Evolutionary conservation across 805 yeast genomes (phyloP).

Genomic region (Wickerhamiella cacticola): DNA sequence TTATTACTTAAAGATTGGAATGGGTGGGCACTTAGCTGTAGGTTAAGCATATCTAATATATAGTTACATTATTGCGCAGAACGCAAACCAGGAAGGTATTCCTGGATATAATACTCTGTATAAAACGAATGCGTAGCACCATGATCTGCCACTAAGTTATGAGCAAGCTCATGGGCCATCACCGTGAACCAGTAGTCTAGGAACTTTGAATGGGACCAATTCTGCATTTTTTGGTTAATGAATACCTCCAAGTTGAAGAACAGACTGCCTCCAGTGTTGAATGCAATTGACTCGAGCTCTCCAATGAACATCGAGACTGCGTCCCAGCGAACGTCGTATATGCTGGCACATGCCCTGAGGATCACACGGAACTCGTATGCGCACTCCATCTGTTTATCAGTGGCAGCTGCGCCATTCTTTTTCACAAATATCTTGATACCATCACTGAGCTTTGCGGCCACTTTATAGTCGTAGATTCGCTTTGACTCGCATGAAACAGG

Average conservation of each 20-base stretch:
- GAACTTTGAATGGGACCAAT: slow-evolving; percentile 9
- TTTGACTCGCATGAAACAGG: slow-evolving; percentile 2
- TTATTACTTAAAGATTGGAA: background rate
- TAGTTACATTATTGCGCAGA: background rate
- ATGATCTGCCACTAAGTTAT: slow-evolving; percentile 28
- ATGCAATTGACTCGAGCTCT: slow-evolving; percentile 27
- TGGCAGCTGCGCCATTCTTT: background rate
- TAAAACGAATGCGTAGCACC: slow-evolving; percentile 30
- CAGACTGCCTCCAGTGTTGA: slow-evolving; percentile 29
- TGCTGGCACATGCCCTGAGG: slow-evolving; percentile 14
- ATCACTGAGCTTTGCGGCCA: slow-evolving; percentile 6
- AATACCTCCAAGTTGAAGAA: slow-evolving; percentile 30
- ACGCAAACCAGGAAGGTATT: slow-evolving; percentile 28
- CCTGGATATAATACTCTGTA: slow-evolving; percentile 28
- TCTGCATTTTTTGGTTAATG: background rate
- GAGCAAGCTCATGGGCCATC: slow-evolving; percentile 34
- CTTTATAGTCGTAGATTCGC: slow-evolving; percentile 3
- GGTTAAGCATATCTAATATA: background rate
- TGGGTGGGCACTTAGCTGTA: background rate
- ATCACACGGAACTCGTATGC: slow-evolving; percentile 15
- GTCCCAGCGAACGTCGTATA: slow-evolving; percentile 21
- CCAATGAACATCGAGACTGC: slow-evolving; percentile 24
- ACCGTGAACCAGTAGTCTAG: slow-evolving; percentile 31
- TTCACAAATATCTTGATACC: slow-evolving; percentile 2
- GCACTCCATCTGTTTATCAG: background rate